A percentile compares a stretch with the other conserved stretches of the same genome.
Evolutionary conservation across 2,329 filamentous ascomycete genomes (phyloP).

Genomic region (Arthroderma uncinatum): DNA sequence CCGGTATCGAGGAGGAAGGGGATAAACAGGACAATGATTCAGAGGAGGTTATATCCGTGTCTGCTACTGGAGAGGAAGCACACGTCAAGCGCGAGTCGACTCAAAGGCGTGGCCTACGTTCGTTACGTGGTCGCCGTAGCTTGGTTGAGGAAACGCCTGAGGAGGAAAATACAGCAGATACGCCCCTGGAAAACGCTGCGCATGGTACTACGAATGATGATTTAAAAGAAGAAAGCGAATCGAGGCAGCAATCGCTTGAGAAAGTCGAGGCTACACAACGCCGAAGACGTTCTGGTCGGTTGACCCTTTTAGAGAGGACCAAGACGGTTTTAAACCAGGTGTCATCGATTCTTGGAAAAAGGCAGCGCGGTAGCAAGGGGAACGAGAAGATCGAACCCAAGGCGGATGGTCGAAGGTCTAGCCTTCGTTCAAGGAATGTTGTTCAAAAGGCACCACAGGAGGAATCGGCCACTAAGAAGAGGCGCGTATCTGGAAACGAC

Average conservation of each 20-base stretch:
- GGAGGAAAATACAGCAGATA: neutral
- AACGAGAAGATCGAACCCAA: conserved; percentile 42
- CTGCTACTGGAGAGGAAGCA: neutral
- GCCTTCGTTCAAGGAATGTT: conserved; percentile 42
- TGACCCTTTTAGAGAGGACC: conserved; percentile 34
- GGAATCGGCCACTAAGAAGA: conserved; percentile 30
- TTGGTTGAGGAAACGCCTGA: neutral
- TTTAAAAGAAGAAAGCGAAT: conserved; percentile 2
- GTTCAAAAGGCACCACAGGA: conserved; percentile 18
- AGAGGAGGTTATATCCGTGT: neutral
- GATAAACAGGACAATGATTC: neutral
- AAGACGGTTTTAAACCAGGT: conserved; percentile 39
- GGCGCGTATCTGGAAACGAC: conserved; percentile 30
- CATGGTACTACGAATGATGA: neutral
- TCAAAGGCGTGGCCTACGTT: neutral
- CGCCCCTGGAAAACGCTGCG: neutral
- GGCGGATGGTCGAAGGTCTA: conserved; percentile 37
- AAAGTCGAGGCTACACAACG: conserved; percentile 7
- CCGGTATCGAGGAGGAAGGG: neutral
- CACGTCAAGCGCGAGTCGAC: neutral
- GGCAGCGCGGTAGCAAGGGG: conserved; percentile 42
- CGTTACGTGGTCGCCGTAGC: neutral
- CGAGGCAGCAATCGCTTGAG: neutral
- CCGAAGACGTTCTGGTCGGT: conserved; percentile 34
- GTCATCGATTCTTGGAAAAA: conserved; percentile 49